These are phyloP conservation scores for Candida wancherniae DNA, from an alignment of 805 yeast genomes.

Conservation along the genomic window DNA sequence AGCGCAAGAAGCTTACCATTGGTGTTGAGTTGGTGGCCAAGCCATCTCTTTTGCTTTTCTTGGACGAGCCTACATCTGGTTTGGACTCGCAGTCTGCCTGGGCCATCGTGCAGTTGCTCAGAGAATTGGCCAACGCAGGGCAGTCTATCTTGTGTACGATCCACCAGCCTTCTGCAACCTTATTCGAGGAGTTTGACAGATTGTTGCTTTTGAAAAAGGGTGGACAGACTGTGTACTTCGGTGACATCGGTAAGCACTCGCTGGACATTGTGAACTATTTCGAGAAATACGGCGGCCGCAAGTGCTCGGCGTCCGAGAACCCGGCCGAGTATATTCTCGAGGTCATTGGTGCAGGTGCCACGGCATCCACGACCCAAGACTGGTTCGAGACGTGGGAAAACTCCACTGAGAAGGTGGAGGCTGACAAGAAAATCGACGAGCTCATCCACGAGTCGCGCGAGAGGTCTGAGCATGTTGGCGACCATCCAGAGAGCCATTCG, in stretches of 20 bases:
- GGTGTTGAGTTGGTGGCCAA: slow-evolving; percentile 54
- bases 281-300: slow-evolving; percentile 12
- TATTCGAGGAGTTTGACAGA: slow-evolving; percentile 54
- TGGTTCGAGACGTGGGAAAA: slow-evolving; percentile 16
- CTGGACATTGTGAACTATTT: slow-evolving; percentile 11
- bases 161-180: slow-evolving; percentile 46
- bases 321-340: slow-evolving; percentile 18
- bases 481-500: slow-evolving; percentile 2
- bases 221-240: slow-evolving; percentile 18
- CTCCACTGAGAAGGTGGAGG: slow-evolving; percentile 7
- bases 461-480: neutral
- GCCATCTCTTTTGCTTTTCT: slow-evolving; percentile 47
- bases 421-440: slow-evolving; percentile 10
- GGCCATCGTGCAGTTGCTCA: slow-evolving; percentile 51
- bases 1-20: slow-evolving; percentile 49
- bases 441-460: slow-evolving; percentile 6
- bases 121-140: slow-evolving; percentile 46
- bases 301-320: slow-evolving; percentile 12
- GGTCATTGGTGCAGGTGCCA: slow-evolving; percentile 18
- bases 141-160: slow-evolving; percentile 58
- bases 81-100: slow-evolving; percentile 43
- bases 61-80: slow-evolving; percentile 45
- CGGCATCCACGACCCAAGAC: slow-evolving; percentile 11
- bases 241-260: slow-evolving; percentile 15
- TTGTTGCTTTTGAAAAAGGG: slow-evolving; percentile 43